Conservation (phyloP, 2,329 filamentous ascomycete species). For the Trichoderma lentiforme region DNA sequence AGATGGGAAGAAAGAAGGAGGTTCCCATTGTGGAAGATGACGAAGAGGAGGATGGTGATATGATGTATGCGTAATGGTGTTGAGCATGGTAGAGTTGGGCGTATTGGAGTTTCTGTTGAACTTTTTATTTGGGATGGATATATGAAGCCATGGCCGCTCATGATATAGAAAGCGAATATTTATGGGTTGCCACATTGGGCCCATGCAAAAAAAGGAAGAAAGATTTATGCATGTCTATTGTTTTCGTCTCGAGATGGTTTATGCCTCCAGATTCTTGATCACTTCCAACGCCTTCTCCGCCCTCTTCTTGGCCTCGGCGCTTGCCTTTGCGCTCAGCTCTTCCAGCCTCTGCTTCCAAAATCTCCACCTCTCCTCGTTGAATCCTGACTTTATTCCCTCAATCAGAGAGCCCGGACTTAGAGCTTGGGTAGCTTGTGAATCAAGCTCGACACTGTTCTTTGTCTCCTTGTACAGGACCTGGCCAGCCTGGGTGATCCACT, state of each 20-base stretch:
- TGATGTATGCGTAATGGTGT: constrained; percentile 37
- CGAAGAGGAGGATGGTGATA: constrained; percentile 49
- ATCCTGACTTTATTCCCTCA: constrained; percentile 22
- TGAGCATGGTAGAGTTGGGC: constrained; percentile 15
- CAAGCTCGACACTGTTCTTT: constrained; percentile 20
- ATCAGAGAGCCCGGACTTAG: constrained; percentile 25
- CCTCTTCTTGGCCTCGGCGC: constrained; percentile 22
- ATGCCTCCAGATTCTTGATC: constrained; percentile 25
- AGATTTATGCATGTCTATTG: background rate
- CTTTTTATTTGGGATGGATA: background rate
- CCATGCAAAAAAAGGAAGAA: no score
- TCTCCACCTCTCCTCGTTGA: constrained; percentile 29
- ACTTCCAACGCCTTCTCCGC: constrained; percentile 22
- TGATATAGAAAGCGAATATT: constrained; percentile 9
- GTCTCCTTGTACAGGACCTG: constrained; percentile 24
- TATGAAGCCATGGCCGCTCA: background rate
- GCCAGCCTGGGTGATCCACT: constrained; percentile 33
- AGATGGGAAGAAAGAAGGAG: constrained; percentile 55
- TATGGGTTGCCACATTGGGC: background rate
- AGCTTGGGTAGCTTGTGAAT: constrained; percentile 22
- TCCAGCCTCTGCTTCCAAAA: constrained; percentile 32
- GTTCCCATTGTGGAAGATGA: constrained; percentile 45
- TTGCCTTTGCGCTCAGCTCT: constrained; percentile 21
- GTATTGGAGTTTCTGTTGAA: constrained; percentile 24
- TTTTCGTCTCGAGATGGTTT: background rate